Percentiles rank a stretch among this genome's conserved stretches.
Evolutionary conservation across 2,329 filamentous ascomycete genomes (phyloP).

Genomic region (Fusarium fracticaudum): DNA sequence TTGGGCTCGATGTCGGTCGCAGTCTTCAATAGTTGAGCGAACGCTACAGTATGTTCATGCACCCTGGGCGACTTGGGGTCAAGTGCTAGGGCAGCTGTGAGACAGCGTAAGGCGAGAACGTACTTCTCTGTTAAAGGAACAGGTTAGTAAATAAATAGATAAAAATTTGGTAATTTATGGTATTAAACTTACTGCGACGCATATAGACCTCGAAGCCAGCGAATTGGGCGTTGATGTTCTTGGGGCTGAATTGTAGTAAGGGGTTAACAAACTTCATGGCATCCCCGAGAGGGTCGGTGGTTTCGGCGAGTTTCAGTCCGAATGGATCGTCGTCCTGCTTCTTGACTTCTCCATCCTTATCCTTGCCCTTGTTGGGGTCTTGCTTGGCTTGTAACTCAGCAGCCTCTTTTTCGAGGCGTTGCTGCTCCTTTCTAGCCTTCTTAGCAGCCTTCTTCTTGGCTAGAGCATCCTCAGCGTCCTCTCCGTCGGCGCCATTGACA

Average conservation of each 20-base stretch:
- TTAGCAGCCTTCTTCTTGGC: constrained; percentile 89
- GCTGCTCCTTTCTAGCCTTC: constrained; percentile 83
- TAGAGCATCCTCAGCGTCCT: constrained; percentile 64
- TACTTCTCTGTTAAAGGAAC: constrained; percentile 73
- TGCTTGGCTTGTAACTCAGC: constrained; percentile 81
- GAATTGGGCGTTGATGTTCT: constrained; percentile 82
- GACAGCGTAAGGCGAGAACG: constrained; percentile 84
- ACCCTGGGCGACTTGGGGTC: constrained; percentile 75
- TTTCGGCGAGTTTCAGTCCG: constrained; percentile 81
- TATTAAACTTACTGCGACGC: constrained; percentile 73
- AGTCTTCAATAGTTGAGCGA: constrained; percentile 70
- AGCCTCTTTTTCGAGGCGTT: constrained; percentile 75
- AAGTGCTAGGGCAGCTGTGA: constrained; percentile 76
- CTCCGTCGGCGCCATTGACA: constrained; percentile 65
- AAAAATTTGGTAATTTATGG: no score
- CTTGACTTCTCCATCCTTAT: constrained; percentile 73
- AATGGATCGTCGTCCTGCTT: constrained; percentile 92
- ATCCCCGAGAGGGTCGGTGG: constrained; percentile 83
- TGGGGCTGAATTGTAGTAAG: constrained; percentile 82
- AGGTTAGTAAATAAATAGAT: background rate
- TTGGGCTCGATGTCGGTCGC: constrained; percentile 69
- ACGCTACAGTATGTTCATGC: constrained; percentile 77
- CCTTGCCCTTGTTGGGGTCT: constrained; percentile 78
- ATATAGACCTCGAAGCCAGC: constrained; percentile 92
- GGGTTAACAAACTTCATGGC: constrained; percentile 87